Evolutionary conservation across 352 stramenopile genomes (phyloP).

Genomic region (Phytophthora colocasiae): DNA sequence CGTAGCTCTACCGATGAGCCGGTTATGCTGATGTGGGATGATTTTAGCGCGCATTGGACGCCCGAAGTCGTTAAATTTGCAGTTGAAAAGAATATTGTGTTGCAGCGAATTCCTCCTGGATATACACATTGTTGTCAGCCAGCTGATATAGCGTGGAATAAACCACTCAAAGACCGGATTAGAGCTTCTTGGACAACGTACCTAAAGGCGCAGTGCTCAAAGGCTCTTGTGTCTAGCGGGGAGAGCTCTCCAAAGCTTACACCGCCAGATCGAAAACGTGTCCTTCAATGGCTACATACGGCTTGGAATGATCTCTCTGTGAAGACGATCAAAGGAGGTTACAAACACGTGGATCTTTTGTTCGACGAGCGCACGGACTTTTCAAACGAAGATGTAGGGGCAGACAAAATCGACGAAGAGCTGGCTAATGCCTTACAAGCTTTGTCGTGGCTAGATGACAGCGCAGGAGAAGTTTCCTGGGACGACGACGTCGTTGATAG

Average conservation of each 20-base stretch:
- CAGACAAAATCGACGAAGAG: background rate
- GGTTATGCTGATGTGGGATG: slow-evolving; percentile 31
- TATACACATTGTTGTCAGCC: slow-evolving; percentile 28
- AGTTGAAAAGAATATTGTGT: no score
- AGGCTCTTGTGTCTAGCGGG: background rate
- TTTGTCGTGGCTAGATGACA: slow-evolving; percentile 2
- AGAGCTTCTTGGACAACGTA: background rate
- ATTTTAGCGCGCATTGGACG: no score
- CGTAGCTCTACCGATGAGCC: slow-evolving; percentile 6
- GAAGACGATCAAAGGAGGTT: background rate
- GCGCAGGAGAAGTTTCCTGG: background rate
- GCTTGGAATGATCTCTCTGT: slow-evolving; percentile 2
- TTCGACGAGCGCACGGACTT: slow-evolving; percentile 1
- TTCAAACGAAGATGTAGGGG: background rate
- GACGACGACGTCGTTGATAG: background rate
- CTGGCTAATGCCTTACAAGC: background rate
- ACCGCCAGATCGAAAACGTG: no score
- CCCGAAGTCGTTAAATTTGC: no score
- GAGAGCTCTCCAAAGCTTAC: background rate
- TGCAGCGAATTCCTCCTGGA: no score
- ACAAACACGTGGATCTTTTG: slow-evolving; percentile 5
- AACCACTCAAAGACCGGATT: slow-evolving; percentile 22
- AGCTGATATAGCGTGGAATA: slow-evolving; percentile 34
- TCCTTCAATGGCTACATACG: background rate
- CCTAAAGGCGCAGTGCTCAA: slow-evolving; percentile 3